phyloP scores from a whole-genome alignment of 352 stramenopile species.

The Peronosclerospora sorghi region DNA sequence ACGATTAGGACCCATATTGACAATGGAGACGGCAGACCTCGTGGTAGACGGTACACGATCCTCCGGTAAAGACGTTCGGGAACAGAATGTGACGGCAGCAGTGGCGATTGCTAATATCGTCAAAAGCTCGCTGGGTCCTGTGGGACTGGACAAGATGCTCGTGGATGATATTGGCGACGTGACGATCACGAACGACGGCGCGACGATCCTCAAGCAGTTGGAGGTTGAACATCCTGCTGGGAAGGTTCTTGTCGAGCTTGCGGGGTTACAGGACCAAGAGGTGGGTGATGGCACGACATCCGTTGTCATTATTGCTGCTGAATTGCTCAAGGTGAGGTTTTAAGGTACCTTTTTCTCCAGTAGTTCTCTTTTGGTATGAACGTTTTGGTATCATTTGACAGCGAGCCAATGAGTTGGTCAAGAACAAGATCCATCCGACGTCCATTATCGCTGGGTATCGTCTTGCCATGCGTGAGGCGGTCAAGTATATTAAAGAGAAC shows the following conservation, averaged over 20 bases:
- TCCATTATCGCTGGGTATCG: slow-evolving; percentile 99
- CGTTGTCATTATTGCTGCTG: slow-evolving; percentile 98
- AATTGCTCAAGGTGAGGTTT: slow-evolving; percentile 87
- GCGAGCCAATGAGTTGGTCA: slow-evolving; percentile 94
- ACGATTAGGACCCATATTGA: slow-evolving; percentile 1
- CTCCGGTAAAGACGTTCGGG: slow-evolving; percentile 89
- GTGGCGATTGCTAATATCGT: slow-evolving; percentile 99
- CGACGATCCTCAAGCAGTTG: slow-evolving; percentile 99
- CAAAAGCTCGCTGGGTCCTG: slow-evolving; percentile 96
- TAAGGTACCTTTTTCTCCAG: slow-evolving; percentile 9
- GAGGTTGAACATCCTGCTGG: slow-evolving; percentile 98
- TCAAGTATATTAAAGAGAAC: slow-evolving; percentile 99
- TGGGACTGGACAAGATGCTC: slow-evolving; percentile 99
- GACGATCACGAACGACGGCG: slow-evolving; percentile 99
- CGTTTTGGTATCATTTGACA: slow-evolving; percentile 22
- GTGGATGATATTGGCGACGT: slow-evolving; percentile 98
- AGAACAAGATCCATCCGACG: slow-evolving; percentile 98
- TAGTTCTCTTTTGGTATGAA: no score
- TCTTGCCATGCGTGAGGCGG: slow-evolving; percentile 95
- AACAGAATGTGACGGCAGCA: slow-evolving; percentile 94
- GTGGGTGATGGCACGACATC: slow-evolving; percentile 99
- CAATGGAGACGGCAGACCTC: slow-evolving; percentile 66
- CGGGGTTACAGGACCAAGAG: slow-evolving; percentile 97
- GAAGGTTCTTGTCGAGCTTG: slow-evolving; percentile 97
- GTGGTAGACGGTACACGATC: slow-evolving; percentile 86